Conservation (phyloP, 495 filamentous ascomycete species). For the Saxophila tyrrhenica region DNA sequence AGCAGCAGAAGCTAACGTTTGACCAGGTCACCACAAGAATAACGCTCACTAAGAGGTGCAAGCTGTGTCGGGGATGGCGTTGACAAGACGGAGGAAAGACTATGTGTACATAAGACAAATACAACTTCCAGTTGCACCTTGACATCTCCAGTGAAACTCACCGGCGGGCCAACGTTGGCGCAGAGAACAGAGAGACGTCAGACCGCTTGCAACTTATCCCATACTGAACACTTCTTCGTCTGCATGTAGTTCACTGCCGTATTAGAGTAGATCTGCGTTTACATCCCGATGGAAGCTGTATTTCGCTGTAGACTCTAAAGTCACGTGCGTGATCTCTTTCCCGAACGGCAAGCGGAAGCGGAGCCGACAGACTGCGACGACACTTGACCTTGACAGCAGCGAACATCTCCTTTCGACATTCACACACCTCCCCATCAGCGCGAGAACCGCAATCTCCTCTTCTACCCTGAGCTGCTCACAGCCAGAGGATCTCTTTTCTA, state of each 20-base stretch:
- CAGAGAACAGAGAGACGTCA: no score
- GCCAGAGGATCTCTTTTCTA: not conserved
- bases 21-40: conserved; percentile 94
- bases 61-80: conserved; percentile 4
- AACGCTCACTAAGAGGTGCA: conserved; percentile 68
- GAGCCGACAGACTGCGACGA: no score
- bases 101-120: conserved; percentile 13
- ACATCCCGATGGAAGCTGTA: no score
- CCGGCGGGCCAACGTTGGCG: not conserved
- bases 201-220: no score
- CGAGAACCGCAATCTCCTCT: conserved; percentile 5
- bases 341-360: no score
- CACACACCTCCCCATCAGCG: not conserved
- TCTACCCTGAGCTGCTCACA: conserved; percentile 7
- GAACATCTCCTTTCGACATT: not conserved
- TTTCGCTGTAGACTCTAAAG: no score
- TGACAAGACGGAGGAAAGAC: not conserved
- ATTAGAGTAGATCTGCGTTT: no score
- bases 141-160: not conserved
- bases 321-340: not conserved
- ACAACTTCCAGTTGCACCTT: not conserved
- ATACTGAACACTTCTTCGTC: no score
- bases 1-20: conserved; percentile 27
- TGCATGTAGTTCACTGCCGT: no score
- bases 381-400: no score